Percentiles rank a stretch among this genome's conserved stretches.
Evolutionary conservation across 1,284 basidiomycete genomes (phyloP).

Genomic region (Moesziomyces parantarcticus): DNA sequence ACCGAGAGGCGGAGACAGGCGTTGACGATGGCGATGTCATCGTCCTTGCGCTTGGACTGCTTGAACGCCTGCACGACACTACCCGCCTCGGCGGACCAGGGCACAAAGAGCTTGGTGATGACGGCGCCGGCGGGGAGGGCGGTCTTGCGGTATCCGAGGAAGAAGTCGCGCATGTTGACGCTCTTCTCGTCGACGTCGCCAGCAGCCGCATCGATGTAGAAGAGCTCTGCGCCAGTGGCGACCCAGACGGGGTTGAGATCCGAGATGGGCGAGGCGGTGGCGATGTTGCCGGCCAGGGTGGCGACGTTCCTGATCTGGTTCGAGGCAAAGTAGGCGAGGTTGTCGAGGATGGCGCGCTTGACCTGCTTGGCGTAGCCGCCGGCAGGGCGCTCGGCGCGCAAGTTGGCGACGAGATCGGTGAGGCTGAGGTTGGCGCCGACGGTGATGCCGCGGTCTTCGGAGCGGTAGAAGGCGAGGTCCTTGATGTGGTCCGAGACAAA

Average conservation of each 20-base stretch:
- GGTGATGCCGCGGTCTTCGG: conserved; percentile 45
- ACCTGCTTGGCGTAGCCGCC: conserved; percentile 40
- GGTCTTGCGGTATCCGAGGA: conserved; percentile 68
- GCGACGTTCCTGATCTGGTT: conserved; percentile 68
- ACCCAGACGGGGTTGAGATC: conserved; percentile 69
- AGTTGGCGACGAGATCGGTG: conserved; percentile 39
- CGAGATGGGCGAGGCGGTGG: conserved; percentile 68
- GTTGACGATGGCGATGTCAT: conserved; percentile 69
- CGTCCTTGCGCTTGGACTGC: conserved; percentile 68
- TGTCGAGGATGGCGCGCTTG: conserved; percentile 52
- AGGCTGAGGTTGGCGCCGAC: conserved; percentile 65
- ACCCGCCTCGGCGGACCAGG: conserved; percentile 44
- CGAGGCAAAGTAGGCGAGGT: conserved; percentile 65
- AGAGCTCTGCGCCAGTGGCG: conserved; percentile 58
- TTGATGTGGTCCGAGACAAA: conserved; percentile 62
- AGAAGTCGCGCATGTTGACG: conserved; percentile 58
- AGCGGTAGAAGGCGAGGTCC: conserved; percentile 43
- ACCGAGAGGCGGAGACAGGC: conserved; percentile 58
- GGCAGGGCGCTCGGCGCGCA: conserved; percentile 44
- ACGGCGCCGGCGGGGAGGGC: conserved; percentile 62
- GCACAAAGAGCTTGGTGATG: conserved; percentile 59
- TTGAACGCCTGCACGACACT: conserved; percentile 67
- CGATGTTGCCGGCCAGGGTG: conserved; percentile 67
- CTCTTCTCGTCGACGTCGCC: conserved; percentile 33
- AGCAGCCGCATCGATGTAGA: conserved; percentile 48